Base-by-base conservation (phyloP, 192 early-diverging fungal genomes). In the Obelidium mucronatum region DNA sequence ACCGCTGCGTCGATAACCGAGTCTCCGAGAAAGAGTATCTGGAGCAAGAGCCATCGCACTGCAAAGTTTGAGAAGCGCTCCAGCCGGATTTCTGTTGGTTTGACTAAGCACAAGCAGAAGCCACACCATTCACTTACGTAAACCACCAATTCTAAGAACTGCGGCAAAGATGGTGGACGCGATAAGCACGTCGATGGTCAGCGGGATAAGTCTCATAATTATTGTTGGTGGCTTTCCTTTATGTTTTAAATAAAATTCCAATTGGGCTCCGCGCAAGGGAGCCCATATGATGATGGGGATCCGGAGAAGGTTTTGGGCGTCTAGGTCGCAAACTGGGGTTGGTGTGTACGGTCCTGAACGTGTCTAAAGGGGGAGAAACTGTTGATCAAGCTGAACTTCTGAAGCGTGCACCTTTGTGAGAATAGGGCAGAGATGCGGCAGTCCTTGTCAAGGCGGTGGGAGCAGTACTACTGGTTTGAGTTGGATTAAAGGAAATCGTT, bases 301-400 rank as follows among this genome's bases (percentile, higher is more conserved):
- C n/a, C n/a, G n/a, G n/a, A n/a, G n/a, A n/a, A n/a, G n/a, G n/a
- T n/a, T n/a, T n/a, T n/a, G n/a, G n/a, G n/a, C n/a, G n/a, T n/a
- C n/a, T n/a, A n/a, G n/a, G n/a, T n/a, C 84, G 53, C 86, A 88
- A 62, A 36, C 78, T 34, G 79, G 79, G n/a, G 22, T 76, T 26
- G 65, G 79, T 3, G 26, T 62, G 40, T n/a, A 22, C 2, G 79
- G 79, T 13, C 79, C 79, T 24, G 75, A 22, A 30, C 13, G n/a
- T n/a, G n/a, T n/a, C n/a, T n/a, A 52, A 15, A 52, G 13, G 51
- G 51, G 15, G 51, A n/a, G 51, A 52, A 13, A 13, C 13, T n/a
- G 51, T 52, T 13, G 51, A 52, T n/a, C 15, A 22, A 33, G 33
- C 8, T 8, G 22, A 33, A 1, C n/a, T n/a, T n/a, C n/a, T n/a